Percentiles rank a stretch among this genome's conserved stretches.
Conservation (phyloP, 2,329 filamentous ascomycete species). For the Epicoccum nigrum region DNA sequence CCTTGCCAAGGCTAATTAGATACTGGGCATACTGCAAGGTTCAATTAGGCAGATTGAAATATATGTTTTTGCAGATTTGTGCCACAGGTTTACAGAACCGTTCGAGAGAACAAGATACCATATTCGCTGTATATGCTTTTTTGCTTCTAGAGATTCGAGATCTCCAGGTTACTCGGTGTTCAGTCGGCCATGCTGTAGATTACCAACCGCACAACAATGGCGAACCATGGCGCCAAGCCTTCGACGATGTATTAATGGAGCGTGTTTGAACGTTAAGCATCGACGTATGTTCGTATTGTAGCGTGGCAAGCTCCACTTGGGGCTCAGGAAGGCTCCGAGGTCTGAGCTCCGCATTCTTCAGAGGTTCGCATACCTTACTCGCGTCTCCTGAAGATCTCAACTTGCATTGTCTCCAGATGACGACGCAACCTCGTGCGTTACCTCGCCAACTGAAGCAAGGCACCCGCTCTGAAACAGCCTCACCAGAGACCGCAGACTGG, state of each 20-base stretch:
- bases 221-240: conserved; percentile 1
- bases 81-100: no score
- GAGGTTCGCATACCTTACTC: conserved; percentile 2
- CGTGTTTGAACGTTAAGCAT: background rate
- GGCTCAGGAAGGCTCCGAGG: conserved; percentile 1
- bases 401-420: conserved; percentile 1
- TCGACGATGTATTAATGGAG: no score
- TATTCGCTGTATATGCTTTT: no score
- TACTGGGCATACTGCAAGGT: no score
- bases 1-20: no score
- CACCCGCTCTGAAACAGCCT: background rate
- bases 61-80: no score
- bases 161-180: no score
- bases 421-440: conserved; percentile 4
- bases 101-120: no score
- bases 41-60: no score
- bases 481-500: background rate
- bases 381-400: conserved; percentile 12
- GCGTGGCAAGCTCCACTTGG: conserved; percentile 9
- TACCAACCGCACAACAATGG: no score
- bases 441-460: background rate
- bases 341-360: conserved; percentile 5
- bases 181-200: no score
- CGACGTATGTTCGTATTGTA: background rate
- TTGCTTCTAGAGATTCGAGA: no score